phyloP scores from a whole-genome alignment of 116 monocot species.

The Cymodocea nodosa region DNA sequence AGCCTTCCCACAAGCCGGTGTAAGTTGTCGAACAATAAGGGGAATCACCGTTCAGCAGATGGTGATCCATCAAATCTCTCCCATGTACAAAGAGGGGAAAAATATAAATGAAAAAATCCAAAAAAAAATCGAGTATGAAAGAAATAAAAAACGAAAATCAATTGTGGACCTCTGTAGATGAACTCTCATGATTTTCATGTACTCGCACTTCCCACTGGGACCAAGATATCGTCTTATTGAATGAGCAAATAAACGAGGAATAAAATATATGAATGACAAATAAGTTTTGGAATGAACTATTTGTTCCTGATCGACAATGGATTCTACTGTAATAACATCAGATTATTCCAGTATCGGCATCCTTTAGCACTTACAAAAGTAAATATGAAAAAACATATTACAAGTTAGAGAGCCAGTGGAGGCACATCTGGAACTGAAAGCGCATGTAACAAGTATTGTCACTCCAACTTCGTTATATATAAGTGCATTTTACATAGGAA shows the following conservation, averaged over 20 bases:
- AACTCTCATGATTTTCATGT: too few relatives aligned
- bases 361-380: not conserved
- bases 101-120: too few relatives aligned
- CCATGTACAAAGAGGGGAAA: too few relatives aligned
- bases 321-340: not conserved
- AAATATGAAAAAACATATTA: not conserved
- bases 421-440: not conserved
- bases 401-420: not conserved
- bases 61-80: too few relatives aligned
- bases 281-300: not conserved
- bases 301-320: not conserved
- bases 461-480: not conserved
- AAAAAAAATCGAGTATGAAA: too few relatives aligned
- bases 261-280: not conserved
- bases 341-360: not conserved
- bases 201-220: too few relatives aligned
- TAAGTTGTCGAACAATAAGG: too few relatives aligned
- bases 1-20: too few relatives aligned
- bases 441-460: not conserved
- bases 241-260: too few relatives aligned
- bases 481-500: not conserved
- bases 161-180: too few relatives aligned
- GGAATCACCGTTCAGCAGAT: too few relatives aligned
- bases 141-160: too few relatives aligned
- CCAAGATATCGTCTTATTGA: not conserved